Evolutionary conservation across 495 filamentous ascomycete species (phyloP), one percentile per base, ranked within the genome.

Genomic region (Hypoxylon cercidicola): DNA sequence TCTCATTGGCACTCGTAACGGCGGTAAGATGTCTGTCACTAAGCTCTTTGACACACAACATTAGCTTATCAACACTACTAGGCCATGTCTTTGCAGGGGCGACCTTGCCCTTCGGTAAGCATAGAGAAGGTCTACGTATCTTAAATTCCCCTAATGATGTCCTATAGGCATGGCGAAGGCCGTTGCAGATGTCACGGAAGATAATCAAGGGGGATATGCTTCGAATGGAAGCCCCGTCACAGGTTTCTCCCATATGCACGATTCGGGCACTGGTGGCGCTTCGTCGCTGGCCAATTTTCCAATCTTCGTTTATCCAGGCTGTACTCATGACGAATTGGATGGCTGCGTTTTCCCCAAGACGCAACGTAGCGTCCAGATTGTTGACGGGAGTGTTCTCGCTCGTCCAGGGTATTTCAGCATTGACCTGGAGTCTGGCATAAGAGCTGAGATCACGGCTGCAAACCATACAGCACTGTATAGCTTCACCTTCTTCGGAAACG

Each of bases 141-240:
- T 28, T 35, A 25, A 47, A 20, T 12, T 47, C n/a, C 4, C 21
- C 69, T 73, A 43, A 72, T 62, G 13, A 18, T 7, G 15, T 28
- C 20, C 5, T 5, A 16, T 47, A 79, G 66, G 88, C 47, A 89
- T 91, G 86, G 88, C 86, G 45, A 91, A 90, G 70, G 87, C 88
- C 0, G 87, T 89, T 1, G 82, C 88, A 44, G 88, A 91, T 66
- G 84, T 84, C 1, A 71, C 75, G 18, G 78, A 79, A 6, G 85
- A 90, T 54, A 88, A 89, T 45, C 85, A 88, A 71, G 88, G 84
- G 7, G 89, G 89, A 1, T 91, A 89, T 63, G 83, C 88, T 7
- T 82, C 80, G 13, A 88, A 90, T 67, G 82, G 80, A 4, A 75
- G 73, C 15, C 76, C 77, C 11, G 81, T 90, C 32, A 84, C 81